Evolutionary conservation across 345 rosid genomes (phyloP).

Genomic region (Arabis alpina): DNA sequence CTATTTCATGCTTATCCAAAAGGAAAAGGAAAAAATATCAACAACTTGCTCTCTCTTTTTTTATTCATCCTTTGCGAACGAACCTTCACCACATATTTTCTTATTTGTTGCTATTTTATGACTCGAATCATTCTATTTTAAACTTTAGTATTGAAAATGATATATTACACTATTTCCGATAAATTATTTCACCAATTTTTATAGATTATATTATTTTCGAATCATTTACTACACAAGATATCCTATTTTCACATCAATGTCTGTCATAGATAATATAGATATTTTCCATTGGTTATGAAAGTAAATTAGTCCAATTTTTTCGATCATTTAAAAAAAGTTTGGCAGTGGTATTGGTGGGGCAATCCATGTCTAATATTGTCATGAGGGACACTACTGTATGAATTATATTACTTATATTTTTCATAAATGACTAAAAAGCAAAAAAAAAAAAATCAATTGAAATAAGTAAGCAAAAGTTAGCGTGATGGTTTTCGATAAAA

Average conservation of each 20-base stretch:
- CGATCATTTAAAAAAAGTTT: background rate
- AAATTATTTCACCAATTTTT: conserved; percentile 1
- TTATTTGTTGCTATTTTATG: conserved; percentile 11
- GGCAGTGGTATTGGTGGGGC: conserved; percentile 9
- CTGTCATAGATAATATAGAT: conserved; percentile 1
- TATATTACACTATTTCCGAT: conserved; percentile 7
- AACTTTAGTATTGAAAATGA: conserved; percentile 35
- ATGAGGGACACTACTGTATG: background rate
- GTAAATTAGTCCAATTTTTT: background rate
- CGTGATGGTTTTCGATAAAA: background rate
- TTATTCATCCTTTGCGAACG: conserved; percentile 24
- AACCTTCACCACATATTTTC: conserved; percentile 37
- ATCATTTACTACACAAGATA: conserved; percentile 4
- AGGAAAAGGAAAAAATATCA: conserved; percentile 22
- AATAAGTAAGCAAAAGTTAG: background rate
- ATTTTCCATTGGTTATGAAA: conserved; percentile 18
- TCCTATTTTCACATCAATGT: conserved; percentile 6
- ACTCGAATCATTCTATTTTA: conserved; percentile 35
- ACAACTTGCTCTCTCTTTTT: conserved; percentile 24
- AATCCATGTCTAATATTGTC: conserved; percentile 20
- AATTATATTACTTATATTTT: background rate
- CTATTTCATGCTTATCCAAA: conserved; percentile 39
- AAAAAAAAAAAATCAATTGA: background rate
- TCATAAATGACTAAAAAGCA: background rate
- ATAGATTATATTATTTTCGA: background rate